Conservation (phyloP, 2,329 filamentous ascomycete species). For the Colletotrichum brevisporum region DNA sequence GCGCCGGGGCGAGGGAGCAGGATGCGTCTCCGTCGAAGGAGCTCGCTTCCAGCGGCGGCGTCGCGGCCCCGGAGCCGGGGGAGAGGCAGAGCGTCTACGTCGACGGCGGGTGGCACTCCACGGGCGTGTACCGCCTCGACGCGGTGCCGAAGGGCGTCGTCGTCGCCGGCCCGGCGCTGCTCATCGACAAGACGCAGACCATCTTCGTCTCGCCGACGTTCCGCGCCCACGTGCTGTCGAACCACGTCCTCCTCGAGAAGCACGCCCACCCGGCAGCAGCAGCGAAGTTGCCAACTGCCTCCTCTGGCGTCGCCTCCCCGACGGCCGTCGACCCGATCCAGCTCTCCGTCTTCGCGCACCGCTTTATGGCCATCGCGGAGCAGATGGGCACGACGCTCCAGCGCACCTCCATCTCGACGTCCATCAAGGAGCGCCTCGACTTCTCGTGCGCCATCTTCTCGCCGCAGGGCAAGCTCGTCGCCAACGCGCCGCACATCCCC, state of each 20-base stretch:
- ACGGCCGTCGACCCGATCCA: constrained; percentile 61
- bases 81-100: constrained; percentile 49
- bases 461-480: constrained; percentile 56
- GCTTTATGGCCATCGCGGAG: constrained; percentile 72
- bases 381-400: constrained; percentile 71
- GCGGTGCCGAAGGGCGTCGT: constrained; percentile 42
- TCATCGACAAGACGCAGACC: constrained; percentile 50
- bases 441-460: constrained; percentile 60
- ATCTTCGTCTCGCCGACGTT: constrained; percentile 47
- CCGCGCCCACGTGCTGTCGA: constrained; percentile 47
- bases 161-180: constrained; percentile 50
- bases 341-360: constrained; percentile 68
- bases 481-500: constrained; percentile 58
- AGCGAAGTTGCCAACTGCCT: background rate
- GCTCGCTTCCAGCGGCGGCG: constrained; percentile 17
- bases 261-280: background rate
- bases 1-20: constrained; percentile 33
- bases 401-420: constrained; percentile 67
- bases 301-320: background rate
- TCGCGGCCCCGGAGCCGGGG: constrained; percentile 24
- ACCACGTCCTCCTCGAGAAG: constrained; percentile 51
- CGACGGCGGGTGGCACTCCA: constrained; percentile 45
- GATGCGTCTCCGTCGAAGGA: constrained; percentile 41
- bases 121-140: constrained; percentile 47
- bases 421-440: constrained; percentile 59